Conservation (phyloP, 257 asterid genomes). For the Lavandula angustifolia region DNA sequence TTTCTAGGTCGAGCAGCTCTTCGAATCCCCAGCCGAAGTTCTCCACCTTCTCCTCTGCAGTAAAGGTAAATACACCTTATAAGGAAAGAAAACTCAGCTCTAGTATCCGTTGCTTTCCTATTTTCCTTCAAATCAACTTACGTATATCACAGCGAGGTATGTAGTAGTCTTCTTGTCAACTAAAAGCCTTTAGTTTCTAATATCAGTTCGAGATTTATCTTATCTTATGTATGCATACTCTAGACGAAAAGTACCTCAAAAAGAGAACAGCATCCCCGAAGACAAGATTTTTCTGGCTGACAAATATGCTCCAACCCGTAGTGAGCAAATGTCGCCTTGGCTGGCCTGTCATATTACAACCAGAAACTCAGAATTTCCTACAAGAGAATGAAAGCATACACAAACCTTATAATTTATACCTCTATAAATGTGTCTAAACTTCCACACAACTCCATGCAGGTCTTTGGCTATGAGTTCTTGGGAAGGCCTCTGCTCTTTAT, state of each 20-base stretch:
- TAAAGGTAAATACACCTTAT: neutral
- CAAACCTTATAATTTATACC: conserved; percentile 44
- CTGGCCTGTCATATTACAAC: conserved; percentile 67
- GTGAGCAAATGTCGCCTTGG: conserved; percentile 98
- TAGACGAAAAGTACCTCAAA: conserved; percentile 55
- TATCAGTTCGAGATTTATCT: neutral
- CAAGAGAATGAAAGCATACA: neutral
- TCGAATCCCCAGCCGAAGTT: conserved; percentile 82
- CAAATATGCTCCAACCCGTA: conserved; percentile 96
- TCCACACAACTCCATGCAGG: conserved; percentile 95
- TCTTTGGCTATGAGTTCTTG: conserved; percentile 94
- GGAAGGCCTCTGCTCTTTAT: conserved; percentile 92
- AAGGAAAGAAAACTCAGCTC: conserved; percentile 8
- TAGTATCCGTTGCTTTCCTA: neutral
- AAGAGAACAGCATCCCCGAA: conserved; percentile 96
- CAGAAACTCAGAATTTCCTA: conserved; percentile 30
- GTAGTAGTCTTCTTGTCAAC: neutral
- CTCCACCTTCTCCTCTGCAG: conserved; percentile 87
- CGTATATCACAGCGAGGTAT: neutral
- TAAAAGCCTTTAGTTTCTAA: neutral
- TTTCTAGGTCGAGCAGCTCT: conserved; percentile 92
- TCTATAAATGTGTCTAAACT: conserved; percentile 93
- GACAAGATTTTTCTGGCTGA: conserved; percentile 86
- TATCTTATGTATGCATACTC: neutral
- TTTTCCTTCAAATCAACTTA: conserved; percentile 7